These are phyloP conservation scores for Fusarium papillatum DNA, from an alignment of 2,329 filamentous ascomycete species.

Conservation along the genomic window DNA sequence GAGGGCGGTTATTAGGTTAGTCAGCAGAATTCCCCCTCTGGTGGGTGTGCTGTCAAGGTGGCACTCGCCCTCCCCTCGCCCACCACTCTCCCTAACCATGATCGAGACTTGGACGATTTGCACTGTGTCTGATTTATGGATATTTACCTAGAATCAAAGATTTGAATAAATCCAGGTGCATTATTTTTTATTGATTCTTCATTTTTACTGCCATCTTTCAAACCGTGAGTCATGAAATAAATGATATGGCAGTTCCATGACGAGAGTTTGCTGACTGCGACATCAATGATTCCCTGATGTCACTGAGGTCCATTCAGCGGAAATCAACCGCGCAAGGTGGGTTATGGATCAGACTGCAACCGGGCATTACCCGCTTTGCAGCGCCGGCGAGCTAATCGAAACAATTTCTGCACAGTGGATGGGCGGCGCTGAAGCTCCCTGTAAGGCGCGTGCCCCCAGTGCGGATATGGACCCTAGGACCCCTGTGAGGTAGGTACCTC, in stretches of 20 bases:
- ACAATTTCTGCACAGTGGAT: background rate
- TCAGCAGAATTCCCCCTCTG: slow-evolving; percentile 9
- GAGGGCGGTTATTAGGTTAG: slow-evolving; percentile 26
- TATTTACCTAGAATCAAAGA: background rate
- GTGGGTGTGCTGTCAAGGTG: slow-evolving; percentile 10
- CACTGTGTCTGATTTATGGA: background rate
- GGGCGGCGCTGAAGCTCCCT: background rate
- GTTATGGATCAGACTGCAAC: background rate
- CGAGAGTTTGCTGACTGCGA: background rate
- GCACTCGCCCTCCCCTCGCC: slow-evolving; percentile 6
- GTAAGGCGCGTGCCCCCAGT: background rate
- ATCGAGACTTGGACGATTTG: background rate
- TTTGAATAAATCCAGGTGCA: background rate
- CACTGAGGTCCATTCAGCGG: slow-evolving; percentile 16
- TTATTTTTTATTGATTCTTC: background rate
- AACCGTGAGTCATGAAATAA: background rate
- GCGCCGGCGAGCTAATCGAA: background rate
- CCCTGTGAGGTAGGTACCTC: slow-evolving; percentile 6
- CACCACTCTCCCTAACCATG: background rate
- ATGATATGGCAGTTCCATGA: background rate
- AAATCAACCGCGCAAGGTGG: slow-evolving; percentile 25
- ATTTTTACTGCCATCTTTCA: background rate
- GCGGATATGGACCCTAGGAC: background rate
- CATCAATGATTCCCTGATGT: slow-evolving; percentile 5
- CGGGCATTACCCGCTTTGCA: slow-evolving; percentile 17